phyloP scores from a whole-genome alignment of 768 basidiomycete genomes.

The Baorangia bicolor region DNA sequence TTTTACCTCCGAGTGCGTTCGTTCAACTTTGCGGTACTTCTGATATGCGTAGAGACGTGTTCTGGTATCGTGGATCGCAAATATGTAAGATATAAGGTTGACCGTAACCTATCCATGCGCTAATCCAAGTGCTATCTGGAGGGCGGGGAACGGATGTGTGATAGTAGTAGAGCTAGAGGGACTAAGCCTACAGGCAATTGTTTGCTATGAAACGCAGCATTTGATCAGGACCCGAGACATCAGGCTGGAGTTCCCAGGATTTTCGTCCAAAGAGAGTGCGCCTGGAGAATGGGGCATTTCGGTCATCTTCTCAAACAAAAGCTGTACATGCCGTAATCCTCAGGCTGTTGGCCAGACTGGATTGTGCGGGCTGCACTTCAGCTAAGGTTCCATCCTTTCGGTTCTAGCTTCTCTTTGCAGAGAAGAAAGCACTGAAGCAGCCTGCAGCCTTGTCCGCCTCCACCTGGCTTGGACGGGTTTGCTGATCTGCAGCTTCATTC shows the following conservation, averaged over 20 bases:
- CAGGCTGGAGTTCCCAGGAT: background rate
- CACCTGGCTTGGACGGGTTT: conserved; percentile 13
- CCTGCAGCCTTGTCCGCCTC: conserved; percentile 6
- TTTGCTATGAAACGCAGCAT: background rate
- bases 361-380: no score
- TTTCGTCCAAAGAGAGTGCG: background rate
- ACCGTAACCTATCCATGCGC: background rate
- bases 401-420: background rate
- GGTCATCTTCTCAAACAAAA: background rate
- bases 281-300: background rate
- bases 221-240: background rate
- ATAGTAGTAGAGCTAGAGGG: background rate
- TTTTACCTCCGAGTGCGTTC: background rate
- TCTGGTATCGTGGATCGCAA: background rate
- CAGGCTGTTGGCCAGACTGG: no score
- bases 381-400: background rate
- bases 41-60: background rate
- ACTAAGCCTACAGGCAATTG: background rate
- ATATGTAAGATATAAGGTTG: background rate
- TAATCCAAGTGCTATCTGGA: background rate
- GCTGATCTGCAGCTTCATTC: background rate
- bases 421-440: background rate
- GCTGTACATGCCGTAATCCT: background rate
- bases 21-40: background rate
- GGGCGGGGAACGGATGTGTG: background rate